phyloP scores from a whole-genome alignment of 2,329 filamentous ascomycete species.

The Stachybotrys chartarum region DNA sequence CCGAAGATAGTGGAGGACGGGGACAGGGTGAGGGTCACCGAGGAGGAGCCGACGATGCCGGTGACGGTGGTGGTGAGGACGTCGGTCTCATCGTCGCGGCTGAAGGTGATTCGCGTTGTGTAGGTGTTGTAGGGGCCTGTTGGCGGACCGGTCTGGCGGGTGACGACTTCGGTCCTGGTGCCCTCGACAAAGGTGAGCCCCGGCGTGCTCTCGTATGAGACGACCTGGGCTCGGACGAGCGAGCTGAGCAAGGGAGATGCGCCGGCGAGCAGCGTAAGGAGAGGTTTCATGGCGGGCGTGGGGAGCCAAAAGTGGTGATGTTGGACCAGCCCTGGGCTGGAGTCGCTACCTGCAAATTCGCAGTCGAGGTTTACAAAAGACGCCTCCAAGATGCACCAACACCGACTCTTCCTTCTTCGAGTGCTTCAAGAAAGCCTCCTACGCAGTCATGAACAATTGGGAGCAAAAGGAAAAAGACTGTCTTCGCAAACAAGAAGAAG shows the following conservation, averaged over 20 bases:
- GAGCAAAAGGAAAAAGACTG: no score
- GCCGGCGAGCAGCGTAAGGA: not conserved
- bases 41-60: constrained; percentile 18
- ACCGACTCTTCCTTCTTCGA: no score
- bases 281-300: not conserved
- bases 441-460: no score
- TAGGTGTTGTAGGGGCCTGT: constrained; percentile 38
- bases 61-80: constrained; percentile 22
- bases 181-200: constrained; percentile 29
- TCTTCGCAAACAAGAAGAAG: no score
- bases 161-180: constrained; percentile 28
- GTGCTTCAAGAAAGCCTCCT: no score
- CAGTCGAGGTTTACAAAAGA: no score
- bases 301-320: no score
- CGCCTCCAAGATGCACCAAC: no score
- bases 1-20: constrained; percentile 32
- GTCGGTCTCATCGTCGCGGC: constrained; percentile 21
- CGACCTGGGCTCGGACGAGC: constrained; percentile 15
- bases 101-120: constrained; percentile 34
- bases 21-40: constrained; percentile 31
- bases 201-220: constrained; percentile 22
- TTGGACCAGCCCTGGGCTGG: no score
- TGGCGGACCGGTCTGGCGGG: constrained; percentile 30
- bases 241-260: not conserved
- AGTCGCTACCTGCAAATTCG: no score